Evolutionary conservation across 1,284 basidiomycete species (phyloP), one percentile per base, ranked within the genome.

Genomic region (Ganoderma meredithae): DNA sequence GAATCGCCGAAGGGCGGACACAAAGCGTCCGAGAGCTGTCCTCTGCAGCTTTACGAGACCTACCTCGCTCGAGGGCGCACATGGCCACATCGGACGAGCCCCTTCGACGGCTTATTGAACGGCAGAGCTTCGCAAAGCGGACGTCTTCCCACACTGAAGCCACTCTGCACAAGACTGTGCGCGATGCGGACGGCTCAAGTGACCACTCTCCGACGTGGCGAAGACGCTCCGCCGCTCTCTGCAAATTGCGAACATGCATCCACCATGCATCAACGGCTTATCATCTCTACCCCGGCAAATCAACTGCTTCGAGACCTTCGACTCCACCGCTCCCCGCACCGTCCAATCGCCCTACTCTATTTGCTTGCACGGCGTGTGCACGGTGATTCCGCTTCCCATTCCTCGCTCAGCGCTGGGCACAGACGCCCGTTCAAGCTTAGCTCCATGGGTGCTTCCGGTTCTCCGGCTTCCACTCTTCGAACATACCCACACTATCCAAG

Each of bases 291-390:
- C 10, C 36, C 9, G 7, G 33, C 56, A 59, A 59, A 59, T 59
- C 36, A 27, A 59, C 33, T 40, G 36, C 10, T 36, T 13, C 36
- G 10, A 59, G 22, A 9, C 56, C 47, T 52, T n/a, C 56, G 19
- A 59, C 31, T 25, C 36, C 19, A 12, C 39, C 6, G 7, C n/a
- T 39, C 22, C 58, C 36, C 58, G 17, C 3, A 13, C 58, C 36
- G 7, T 60, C 36, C 58, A 60, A 25, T 60, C 58, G 7, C 22
- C 58, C 58, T 60, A 60, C 58, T 39, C 56, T 59, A 59, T 59
- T 40, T 40, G 36, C n/a, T 36, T 59, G 56, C 9, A 39, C 39
- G 22, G 39, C 58, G 39, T 40, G 40, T 40, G 58, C 58, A 55
- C 9, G 49, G 36, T 55, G 49, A 31, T 25, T 40, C 22, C 52